Base-by-base conservation (phyloP, 106 monocot species). In the Phalaenopsis equestris region DNA sequence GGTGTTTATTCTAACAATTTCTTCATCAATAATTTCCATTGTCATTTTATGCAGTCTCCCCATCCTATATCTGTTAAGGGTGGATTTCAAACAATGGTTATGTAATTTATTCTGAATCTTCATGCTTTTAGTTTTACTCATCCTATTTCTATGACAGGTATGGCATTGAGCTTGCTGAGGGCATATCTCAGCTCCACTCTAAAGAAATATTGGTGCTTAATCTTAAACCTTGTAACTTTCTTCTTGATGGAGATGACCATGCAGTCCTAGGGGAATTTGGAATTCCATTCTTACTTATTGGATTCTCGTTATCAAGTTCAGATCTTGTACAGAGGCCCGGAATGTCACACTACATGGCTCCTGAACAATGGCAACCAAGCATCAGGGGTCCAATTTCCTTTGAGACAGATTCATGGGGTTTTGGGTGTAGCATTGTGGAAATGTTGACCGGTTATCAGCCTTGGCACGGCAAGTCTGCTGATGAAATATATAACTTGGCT, bases 321-420 rank as follows among this genome's bases (percentile, higher is more conserved):
- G 85, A 94, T 72, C 56, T 91, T 18, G 79, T 85, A 76, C 88
- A 87, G 67, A 88, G 85, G 75, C 80, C 89, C 65, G 97, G 97
- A 38, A 90, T 90, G 49, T 87, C 90, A 77, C 90, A 92, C 75
- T 97, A 94, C 89, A 94, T 97, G 97, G 92, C 94, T 73, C 97
- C 97, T 75, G 97, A 97, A 83, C 97, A 97, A 72, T 97, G 91
- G 91, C 80, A 97, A 79, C 92, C 97, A 78, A 81, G 80, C 48
- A 76, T 87, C 24, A 87, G 94, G 41, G 97, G 97, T 30, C 97
- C 97, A 21, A 80, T 97, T 79, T 90, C 87, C 74, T 88, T 74
- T 78, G 97, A 97, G 65, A 94, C 94, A 21, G 97, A 97, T 88
- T 85, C 97, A 72, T 97, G 97, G 97, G 94, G 92, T 42, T 92